Conservation (phyloP, 202 grass and related monocot species). For the Schoenoplectus tabernaemontani region DNA sequence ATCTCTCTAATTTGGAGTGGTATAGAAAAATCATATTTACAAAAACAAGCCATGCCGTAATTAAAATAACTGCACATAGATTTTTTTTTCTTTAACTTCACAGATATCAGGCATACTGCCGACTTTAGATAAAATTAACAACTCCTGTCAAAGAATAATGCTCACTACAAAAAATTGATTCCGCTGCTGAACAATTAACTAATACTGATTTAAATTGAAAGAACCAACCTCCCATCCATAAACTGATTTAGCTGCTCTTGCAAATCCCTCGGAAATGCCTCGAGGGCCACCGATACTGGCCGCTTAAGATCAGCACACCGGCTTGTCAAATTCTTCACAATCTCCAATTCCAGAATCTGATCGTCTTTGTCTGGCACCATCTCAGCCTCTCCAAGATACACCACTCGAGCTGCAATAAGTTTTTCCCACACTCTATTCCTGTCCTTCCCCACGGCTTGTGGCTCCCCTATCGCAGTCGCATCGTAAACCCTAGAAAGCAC, state of each 20-base stretch:
- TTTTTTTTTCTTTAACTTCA: background rate
- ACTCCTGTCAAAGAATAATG: background rate
- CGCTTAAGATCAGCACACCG: constrained; percentile 43
- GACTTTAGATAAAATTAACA: background rate
- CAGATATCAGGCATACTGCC: background rate
- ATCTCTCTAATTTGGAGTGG: background rate
- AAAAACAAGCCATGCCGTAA: too few species aligned
- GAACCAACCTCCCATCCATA: constrained; percentile 66
- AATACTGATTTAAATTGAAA: background rate
- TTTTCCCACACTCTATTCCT: constrained; percentile 87
- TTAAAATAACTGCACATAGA: background rate
- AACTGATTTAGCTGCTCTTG: constrained; percentile 78
- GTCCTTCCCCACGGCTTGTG: constrained; percentile 83
- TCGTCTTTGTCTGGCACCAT: constrained; percentile 83
- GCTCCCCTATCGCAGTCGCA: constrained; percentile 88
- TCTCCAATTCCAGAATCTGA: constrained; percentile 67
- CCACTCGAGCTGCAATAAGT: constrained; percentile 73
- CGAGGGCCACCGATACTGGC: constrained; percentile 55
- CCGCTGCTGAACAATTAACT: background rate
- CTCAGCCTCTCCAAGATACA: constrained; percentile 92
- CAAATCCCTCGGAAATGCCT: constrained; percentile 74
- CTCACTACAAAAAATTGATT: background rate
- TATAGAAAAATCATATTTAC: background rate
- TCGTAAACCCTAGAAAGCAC: constrained; percentile 78
- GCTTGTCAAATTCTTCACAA: constrained; percentile 47